Evolutionary conservation across 257 asterid genomes (phyloP).

Genomic region (Nicotiana noctiflora): DNA sequence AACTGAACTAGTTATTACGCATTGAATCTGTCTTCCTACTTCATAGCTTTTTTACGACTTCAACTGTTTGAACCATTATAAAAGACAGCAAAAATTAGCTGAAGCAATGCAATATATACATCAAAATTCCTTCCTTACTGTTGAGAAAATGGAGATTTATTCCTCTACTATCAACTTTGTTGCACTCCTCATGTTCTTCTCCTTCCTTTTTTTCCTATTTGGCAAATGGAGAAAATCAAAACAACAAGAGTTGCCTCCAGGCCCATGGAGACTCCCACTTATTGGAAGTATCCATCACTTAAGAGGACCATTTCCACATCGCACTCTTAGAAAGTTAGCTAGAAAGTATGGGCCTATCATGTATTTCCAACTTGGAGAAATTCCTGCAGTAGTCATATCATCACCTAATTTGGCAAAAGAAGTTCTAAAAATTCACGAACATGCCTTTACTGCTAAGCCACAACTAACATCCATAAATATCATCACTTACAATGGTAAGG

Average conservation of each 20-base stretch:
- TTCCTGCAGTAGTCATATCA: conserved; percentile 2
- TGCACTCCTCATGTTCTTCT: background rate
- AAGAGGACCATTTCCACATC: conserved; percentile 12
- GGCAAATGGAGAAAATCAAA: background rate
- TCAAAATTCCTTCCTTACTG: background rate
- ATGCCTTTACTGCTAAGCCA: conserved; percentile 30
- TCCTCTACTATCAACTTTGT: background rate
- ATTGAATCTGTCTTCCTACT: background rate
- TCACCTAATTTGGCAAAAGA: background rate
- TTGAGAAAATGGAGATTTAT: background rate
- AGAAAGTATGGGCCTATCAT: background rate
- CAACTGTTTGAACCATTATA: background rate
- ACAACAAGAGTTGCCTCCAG: conserved; percentile 23
- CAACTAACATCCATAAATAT: conserved; percentile 19
- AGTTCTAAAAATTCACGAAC: conserved; percentile 28
- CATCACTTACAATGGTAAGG: conserved; percentile 21
- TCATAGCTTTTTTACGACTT: background rate
- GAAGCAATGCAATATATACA: background rate
- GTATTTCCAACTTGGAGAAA: background rate
- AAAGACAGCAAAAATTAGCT: background rate
- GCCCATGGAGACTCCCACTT: conserved; percentile 31
- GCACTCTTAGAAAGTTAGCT: background rate
- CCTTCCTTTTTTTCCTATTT: background rate
- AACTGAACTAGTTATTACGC: background rate
- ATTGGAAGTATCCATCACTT: conserved; percentile 24